These are phyloP conservation scores for Leccinum truebloodii DNA, from an alignment of 768 basidiomycete genomes.

Conservation along the genomic window DNA sequence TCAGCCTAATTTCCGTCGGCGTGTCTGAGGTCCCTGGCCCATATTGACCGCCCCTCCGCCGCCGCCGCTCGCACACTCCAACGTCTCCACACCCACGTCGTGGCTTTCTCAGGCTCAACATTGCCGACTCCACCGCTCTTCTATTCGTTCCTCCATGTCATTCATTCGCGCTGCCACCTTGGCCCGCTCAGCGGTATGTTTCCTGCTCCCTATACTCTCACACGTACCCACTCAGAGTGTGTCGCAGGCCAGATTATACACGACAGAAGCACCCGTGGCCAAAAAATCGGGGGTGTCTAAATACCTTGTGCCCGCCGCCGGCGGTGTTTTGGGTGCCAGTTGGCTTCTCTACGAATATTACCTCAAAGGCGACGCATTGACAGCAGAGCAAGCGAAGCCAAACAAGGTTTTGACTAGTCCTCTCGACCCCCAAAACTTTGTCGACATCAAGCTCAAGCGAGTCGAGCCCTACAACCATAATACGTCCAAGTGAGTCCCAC, in stretches of 20 bases:
- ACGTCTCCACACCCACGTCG: neutral
- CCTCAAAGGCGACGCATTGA: slow-evolving; percentile 20
- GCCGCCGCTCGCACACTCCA: neutral
- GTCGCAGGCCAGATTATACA: slow-evolving; percentile 44
- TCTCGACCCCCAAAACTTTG: slow-evolving; percentile 72
- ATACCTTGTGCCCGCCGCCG: slow-evolving; percentile 37
- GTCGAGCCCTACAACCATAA: slow-evolving; percentile 93
- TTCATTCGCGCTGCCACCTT: slow-evolving; percentile 41
- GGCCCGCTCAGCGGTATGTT: slow-evolving; percentile 44
- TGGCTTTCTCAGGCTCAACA: slow-evolving; percentile 17
- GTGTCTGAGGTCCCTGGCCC: slow-evolving; percentile 25
- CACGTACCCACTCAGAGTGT: neutral
- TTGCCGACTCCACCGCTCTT: neutral
- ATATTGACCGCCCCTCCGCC: neutral
- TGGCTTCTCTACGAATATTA: slow-evolving; percentile 55
- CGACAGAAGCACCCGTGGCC: slow-evolving; percentile 45
- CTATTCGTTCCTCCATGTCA: slow-evolving; percentile 38
- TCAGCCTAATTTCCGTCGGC: slow-evolving; percentile 17
- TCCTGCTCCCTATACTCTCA: too few species aligned
- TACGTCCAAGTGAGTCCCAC: slow-evolving; percentile 61
- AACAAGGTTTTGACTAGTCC: slow-evolving; percentile 55
- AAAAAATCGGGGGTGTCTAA: slow-evolving; percentile 51
- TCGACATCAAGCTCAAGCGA: slow-evolving; percentile 81
- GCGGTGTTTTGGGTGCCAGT: slow-evolving; percentile 41
- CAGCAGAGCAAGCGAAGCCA: slow-evolving; percentile 39